Base-by-base conservation (phyloP, 345 rosid species). In the Moricandia moricandioides region DNA sequence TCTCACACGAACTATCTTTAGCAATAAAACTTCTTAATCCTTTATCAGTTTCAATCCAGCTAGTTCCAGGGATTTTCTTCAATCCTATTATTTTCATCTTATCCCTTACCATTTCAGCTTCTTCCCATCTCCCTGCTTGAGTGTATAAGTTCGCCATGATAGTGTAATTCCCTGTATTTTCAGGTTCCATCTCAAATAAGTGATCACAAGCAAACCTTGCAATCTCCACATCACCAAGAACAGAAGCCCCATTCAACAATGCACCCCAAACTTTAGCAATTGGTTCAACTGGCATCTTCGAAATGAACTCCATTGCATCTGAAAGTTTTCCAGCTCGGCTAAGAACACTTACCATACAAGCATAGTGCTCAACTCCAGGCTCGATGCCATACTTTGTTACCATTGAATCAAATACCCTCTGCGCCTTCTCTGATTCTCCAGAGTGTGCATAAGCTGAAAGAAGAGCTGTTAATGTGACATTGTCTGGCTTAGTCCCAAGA, bases 221-320 rank as follows among this genome's bases (percentile, higher is more conserved):
- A 31, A 91, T 84, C 73, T 91, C 92, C 63, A 85, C 84, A 74
- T 93, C 86, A 56, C 88, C 85, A 7, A 82, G 69, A 73, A 89
- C 84, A 6, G 86, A 87, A 67, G 98, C 96, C 49, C 97, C 97
- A 62, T 86, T 82, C 60, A 89, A 87, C 86, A 93, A 81, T 56
- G 94, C 90, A 59, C 98, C 97, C 96, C 96, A 91, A 68, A 89
- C 88, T 81, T 89, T 84, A 37, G 91, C 89, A 65, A 68, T 86
- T 66, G 94, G 96, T 70, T 86, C 82, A 8, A 86, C 67, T 34
- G 94, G 92, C 92, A 91, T 91, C 72, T 70, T 79, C 40, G 77
- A 71, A 64, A 91, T 82, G 79, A 89, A 87, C 37, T 93, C 89
- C 69, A 74, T 69, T 35, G 98, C 97, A 73, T 88, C 92, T 8